phyloP scores from a whole-genome alignment of 345 rosid genomes.

The Eucalyptus virginea region DNA sequence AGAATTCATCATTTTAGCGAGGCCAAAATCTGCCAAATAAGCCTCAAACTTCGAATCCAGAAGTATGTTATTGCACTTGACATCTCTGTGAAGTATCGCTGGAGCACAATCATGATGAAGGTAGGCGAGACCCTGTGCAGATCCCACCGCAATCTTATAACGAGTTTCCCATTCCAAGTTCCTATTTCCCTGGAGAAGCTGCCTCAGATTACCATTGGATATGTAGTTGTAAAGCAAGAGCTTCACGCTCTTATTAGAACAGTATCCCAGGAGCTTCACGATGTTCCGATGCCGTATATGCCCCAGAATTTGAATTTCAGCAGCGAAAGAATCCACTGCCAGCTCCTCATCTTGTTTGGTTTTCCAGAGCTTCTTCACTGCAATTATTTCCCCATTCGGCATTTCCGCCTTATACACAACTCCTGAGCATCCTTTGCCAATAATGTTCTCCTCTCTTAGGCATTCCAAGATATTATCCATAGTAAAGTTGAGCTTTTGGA shows the following conservation, averaged over 20 bases:
- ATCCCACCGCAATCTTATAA: slow-evolving; percentile 81
- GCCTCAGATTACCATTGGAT: slow-evolving; percentile 75
- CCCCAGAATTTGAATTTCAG: slow-evolving; percentile 89
- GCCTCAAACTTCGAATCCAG: slow-evolving; percentile 79
- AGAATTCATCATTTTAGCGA: slow-evolving; percentile 78
- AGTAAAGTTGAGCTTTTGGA: slow-evolving; percentile 65
- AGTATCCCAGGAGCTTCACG: slow-evolving; percentile 79
- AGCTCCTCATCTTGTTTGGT: slow-evolving; percentile 50
- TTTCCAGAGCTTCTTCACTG: slow-evolving; percentile 90
- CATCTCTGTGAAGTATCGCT: slow-evolving; percentile 81
- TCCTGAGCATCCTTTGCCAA: slow-evolving; percentile 96
- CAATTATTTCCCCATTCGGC: slow-evolving; percentile 68
- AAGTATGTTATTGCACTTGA: slow-evolving; percentile 87
- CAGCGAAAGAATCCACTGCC: slow-evolving; percentile 66
- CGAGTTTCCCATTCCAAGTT: slow-evolving; percentile 86
- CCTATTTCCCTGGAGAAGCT: slow-evolving; percentile 53
- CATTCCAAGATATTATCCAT: slow-evolving; percentile 67
- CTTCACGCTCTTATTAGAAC: slow-evolving; percentile 77
- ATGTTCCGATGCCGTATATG: slow-evolving; percentile 87
- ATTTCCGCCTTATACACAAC: slow-evolving; percentile 79
- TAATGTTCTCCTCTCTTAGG: slow-evolving; percentile 72
- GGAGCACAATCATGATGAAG: slow-evolving; percentile 95
- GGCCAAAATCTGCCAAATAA: slow-evolving; percentile 82
- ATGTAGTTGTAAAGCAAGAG: slow-evolving; percentile 82
- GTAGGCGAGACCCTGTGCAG: slow-evolving; percentile 92